Base-by-base conservation (phyloP, 495 filamentous ascomycete species). In the Neurospora discreta region DNA sequence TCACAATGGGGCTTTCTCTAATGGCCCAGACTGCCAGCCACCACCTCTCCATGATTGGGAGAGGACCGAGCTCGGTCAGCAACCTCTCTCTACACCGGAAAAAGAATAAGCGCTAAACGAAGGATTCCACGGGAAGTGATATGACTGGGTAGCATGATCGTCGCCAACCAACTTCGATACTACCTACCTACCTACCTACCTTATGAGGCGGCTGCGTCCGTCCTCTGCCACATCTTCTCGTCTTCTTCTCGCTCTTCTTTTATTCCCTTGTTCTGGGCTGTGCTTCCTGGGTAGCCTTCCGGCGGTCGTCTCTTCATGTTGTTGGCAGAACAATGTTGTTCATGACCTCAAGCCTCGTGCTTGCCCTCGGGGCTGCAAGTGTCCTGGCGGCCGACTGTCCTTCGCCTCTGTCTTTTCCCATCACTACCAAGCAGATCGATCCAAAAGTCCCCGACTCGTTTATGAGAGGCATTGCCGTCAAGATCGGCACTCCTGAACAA, bases 401-500 rank as follows among this genome's bases (percentile, higher is more conserved):
- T 65, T 43, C 30, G 65, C 74, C 71, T 18, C 39, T 72, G 7
- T 68, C 69, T 16, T 36, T 78, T 18, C 77, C 75, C 39, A 77
- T 78, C 3, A 78, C 69, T 23, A 74, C 73, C 20, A 38, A 71
- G 18, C 68, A 71, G 41, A 73, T 77, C 36, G 44, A 73, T 52
- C 73, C 72, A 7, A 36, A 39, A 1, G 70, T 75, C 7, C 43
- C 70, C 30, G 46, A 73, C 71, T 78, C 77, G 0, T 43, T 77
- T 18, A 74, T 78, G 77, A 75, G 60, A 60, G 73, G 76, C 5
- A 74, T 78, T 5, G 71, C 73, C 2, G 65, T 67, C 3, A 73
- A 44, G 18, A 33, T 78, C 5, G 76, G 76, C 38, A 75, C 76
- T 1, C 76, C 75, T 18, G 42, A 72, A n/a, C 75, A 77, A 13